A percentile compares a stretch with the other conserved stretches of the same genome.
Evolutionary conservation across 1,284 basidiomycete species (phyloP).

Genomic region (Laetiporus sulphureus): DNA sequence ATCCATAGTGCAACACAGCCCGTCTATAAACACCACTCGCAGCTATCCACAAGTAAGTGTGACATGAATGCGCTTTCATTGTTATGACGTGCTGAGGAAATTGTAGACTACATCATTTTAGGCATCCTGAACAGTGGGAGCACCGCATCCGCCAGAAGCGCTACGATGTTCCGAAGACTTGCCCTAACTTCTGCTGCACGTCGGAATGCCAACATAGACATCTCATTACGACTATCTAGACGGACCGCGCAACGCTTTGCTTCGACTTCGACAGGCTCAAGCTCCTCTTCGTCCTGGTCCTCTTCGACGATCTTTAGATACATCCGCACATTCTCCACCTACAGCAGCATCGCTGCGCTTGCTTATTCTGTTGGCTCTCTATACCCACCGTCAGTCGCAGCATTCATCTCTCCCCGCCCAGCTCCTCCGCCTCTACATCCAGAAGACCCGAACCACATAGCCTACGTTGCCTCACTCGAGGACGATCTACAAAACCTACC

Average conservation of each 20-base stretch:
- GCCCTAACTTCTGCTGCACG: too few species aligned
- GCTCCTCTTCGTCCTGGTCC: constrained; percentile 9
- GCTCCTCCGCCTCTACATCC: constrained; percentile 65
- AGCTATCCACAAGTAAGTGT: too few species aligned
- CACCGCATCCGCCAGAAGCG: too few species aligned
- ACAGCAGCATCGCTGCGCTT: constrained; percentile 15
- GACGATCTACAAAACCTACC: constrained; percentile 60
- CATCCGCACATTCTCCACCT: constrained; percentile 13
- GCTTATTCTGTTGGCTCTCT: constrained; percentile 52
- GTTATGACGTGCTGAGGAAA: too few species aligned
- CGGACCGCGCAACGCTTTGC: constrained; percentile 8
- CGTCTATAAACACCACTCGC: too few species aligned
- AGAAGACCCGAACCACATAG: constrained; percentile 54
- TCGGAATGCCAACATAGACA: too few species aligned
- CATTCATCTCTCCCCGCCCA: constrained; percentile 64
- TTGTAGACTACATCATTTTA: too few species aligned
- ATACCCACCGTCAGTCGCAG: constrained; percentile 55
- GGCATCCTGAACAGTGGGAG: too few species aligned
- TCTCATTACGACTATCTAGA: too few species aligned
- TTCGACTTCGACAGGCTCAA: constrained; percentile 14
- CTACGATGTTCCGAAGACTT: too few species aligned
- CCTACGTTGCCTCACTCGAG: constrained; percentile 62
- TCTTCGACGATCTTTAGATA: constrained; percentile 12
- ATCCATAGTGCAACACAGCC: too few species aligned
- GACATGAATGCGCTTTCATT: too few species aligned